Base-by-base conservation (phyloP, 2,329 filamentous ascomycete genomes). In the Penicillium olsonii region DNA sequence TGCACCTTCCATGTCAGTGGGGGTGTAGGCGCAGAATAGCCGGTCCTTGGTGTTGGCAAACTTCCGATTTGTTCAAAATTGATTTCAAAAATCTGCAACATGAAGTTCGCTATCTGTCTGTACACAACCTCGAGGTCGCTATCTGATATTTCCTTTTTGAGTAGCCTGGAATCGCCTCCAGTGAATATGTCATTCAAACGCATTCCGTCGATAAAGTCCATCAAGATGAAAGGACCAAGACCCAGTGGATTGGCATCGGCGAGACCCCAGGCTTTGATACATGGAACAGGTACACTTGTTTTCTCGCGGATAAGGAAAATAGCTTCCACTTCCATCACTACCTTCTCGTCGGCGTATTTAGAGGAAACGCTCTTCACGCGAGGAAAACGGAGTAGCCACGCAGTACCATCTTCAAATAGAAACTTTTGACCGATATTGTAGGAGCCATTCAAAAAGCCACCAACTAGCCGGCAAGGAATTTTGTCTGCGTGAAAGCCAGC, bases 101-200 rank as follows among this genome's bases (percentile, higher is more conserved):
- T 15, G 42, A 63, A 62, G 39, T 61, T 61, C 10, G 61, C 61
- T 26, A 64, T 29, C 41, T 64, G 60, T 19, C 56, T 60, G 39
- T 65, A 65, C 35, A 64, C 57, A 49, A 53, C 2, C 45, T 65
- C 45, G 4, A 29, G 27, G 27, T 66, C 45, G 22, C 18, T 22
- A 37, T 67, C 59, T 15, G 45, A 57, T 43, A 67, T 60, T 34
- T 67, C 60, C 45, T 61, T 60, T 29, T 54, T 57, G 19, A 68
- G 79, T 29, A 77, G 74, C 1, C 69, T 72, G 59, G 63, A 11
- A 65, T 68, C 2, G 70, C 76, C 53, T 41, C 63, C 54, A 15
- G 22, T 45, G 6, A 66, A 55, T 42, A 66, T 18, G 27, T 59
- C 52, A 29, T 42, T 53, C 20, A 64, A 60, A 52, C 57, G 52